Conservation (phyloP, 768 basidiomycete genomes). For the Pleurotus giganteus region DNA sequence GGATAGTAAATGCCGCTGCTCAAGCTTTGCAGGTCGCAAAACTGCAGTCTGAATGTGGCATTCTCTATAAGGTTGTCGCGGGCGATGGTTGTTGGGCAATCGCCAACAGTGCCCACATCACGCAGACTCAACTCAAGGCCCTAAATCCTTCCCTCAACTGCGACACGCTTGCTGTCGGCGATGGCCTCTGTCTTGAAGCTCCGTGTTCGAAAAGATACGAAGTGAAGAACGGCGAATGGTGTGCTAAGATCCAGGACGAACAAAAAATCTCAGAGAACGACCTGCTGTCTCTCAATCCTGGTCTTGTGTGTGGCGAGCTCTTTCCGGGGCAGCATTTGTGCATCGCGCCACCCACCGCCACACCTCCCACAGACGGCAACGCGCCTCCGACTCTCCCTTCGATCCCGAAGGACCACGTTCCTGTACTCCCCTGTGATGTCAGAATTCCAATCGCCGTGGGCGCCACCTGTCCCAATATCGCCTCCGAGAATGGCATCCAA, state of each 20-base stretch:
- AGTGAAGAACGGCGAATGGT: slow-evolving; percentile 8
- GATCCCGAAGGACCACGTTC: not conserved
- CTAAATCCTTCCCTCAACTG: slow-evolving; percentile 11
- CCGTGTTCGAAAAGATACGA: slow-evolving; percentile 9
- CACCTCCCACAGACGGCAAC: not conserved
- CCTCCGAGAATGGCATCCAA: not conserved
- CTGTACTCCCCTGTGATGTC: not conserved
- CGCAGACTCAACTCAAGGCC: slow-evolving; percentile 5
- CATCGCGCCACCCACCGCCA: not conserved
- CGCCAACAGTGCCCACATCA: slow-evolving; percentile 4
- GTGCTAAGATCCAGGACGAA: slow-evolving; percentile 6
- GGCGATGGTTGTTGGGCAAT: slow-evolving; percentile 7
- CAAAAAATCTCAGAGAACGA: slow-evolving; percentile 6
- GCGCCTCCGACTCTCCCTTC: not conserved
- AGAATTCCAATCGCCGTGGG: not conserved
- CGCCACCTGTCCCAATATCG: not conserved
- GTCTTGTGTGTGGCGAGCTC: slow-evolving; percentile 2
- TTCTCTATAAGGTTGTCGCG: not conserved
- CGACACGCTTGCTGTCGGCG: not conserved
- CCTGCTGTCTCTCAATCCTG: slow-evolving; percentile 8
- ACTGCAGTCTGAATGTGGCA: not conserved
- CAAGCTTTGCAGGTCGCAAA: not conserved
- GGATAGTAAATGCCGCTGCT: not conserved
- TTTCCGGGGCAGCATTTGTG: slow-evolving; percentile 9
- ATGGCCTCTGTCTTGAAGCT: slow-evolving; percentile 3